Conservation (phyloP, 2,329 filamentous ascomycete genomes). For the Dendrostoma leiphaemia region DNA sequence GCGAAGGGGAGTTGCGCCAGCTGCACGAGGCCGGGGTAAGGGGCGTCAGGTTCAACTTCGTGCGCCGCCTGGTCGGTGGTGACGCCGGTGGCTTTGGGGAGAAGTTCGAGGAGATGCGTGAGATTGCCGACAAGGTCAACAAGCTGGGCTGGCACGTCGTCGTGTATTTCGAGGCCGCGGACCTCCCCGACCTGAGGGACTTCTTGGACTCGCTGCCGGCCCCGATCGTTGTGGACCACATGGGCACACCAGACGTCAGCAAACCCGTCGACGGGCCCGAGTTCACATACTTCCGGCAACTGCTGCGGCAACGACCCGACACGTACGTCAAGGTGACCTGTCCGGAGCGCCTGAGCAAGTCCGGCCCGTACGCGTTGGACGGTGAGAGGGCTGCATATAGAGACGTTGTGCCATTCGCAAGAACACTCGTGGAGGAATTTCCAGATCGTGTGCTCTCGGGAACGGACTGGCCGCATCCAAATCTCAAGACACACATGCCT, state of each 20-base stretch:
- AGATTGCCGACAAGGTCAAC: neutral
- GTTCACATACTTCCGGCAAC: neutral
- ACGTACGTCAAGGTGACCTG: neutral
- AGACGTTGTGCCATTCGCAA: neutral
- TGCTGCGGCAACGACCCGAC: neutral
- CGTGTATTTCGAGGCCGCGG: neutral
- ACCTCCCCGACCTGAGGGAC: neutral
- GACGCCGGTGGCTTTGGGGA: neutral
- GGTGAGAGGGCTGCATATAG: neutral
- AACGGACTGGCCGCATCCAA: neutral
- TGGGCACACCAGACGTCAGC: neutral
- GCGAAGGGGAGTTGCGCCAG: neutral
- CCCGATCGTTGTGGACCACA: neutral
- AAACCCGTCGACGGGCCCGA: neutral
- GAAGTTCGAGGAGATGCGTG: neutral
- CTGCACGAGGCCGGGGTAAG: neutral
- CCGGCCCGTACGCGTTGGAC: neutral
- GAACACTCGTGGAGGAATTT: neutral
- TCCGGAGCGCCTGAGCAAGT: neutral
- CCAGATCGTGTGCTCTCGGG: neutral
- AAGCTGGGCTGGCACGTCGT: neutral
- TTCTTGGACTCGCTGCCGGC: neutral
- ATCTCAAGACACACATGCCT: neutral
- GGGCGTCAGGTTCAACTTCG: neutral
- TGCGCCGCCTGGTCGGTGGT: neutral